Evolutionary conservation across 2,329 filamentous ascomycete species (phyloP), one percentile per base, ranked within the genome.

Genomic region (Exophiala sideris): DNA sequence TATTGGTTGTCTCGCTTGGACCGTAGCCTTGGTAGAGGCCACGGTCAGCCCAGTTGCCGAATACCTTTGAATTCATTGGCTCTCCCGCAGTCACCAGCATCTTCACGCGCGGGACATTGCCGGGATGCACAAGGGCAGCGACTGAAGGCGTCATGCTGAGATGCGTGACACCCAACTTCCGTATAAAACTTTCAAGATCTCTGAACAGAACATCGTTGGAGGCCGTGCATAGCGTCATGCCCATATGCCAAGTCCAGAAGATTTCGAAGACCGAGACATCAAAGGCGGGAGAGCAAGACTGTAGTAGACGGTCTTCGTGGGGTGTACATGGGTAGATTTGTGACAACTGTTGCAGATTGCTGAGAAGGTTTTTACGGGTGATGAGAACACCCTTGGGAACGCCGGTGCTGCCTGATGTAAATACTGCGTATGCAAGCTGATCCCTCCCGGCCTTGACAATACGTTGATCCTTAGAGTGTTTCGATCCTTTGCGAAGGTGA

Each of bases 211-310:
- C 79, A 62, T 94, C 87, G 61, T 91, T 91, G 0, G 77, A 80
- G 0, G 84, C 86, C 1, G 87, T 82, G 65, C 88, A 95, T 10
- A 96, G 75, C 56, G 86, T 87, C 75, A 92, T 89, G 3, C 89
- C 89, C 33, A 79, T 78, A 44, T 81, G 80, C 87, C 90, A 95
- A 0, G 89, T 77, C 63, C 89, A 95, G 67, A 95, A 92, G 11
- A 95, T 91, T 65, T 95, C 91, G 66, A 95, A 95, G 0, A 95
- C 87, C 0, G 89, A 95, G 1, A 95, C 80, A 65, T 95, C 89
- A 65, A 95, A 95, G 0, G 86, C 87, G 65, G 91, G 88, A 0
- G 89, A 92, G 65, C 88, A 95, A 2, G 88, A 83, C 69, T 95
- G 91, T 0, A 96, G 74, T 32, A 95, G 74, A n/a, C 84, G 80